phyloP scores from a whole-genome alignment of 331 rosid species.

The Acacia pycnantha region DNA sequence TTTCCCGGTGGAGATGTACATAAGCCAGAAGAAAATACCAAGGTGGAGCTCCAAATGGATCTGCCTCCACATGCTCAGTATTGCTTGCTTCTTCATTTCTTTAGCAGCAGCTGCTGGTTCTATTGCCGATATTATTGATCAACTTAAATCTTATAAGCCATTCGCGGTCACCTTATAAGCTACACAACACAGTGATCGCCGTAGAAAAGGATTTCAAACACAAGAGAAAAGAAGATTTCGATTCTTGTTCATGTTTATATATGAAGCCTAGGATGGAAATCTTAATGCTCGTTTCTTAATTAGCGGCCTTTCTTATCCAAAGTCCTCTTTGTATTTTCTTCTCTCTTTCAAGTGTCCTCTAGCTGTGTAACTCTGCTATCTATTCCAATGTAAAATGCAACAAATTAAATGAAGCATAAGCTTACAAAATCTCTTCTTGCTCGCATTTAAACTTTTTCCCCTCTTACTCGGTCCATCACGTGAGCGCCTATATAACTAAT shows the following conservation, averaged over 20 bases:
- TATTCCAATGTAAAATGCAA: neutral
- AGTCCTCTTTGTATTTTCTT: neutral
- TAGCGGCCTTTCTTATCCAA: neutral
- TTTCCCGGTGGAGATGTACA: constrained; percentile 48
- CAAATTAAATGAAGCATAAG: constrained; percentile 17
- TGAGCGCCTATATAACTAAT: neutral
- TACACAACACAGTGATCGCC: neutral
- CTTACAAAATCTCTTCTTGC: neutral
- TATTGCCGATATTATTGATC: constrained; percentile 33
- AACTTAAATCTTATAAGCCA: constrained; percentile 38
- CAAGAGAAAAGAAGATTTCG: neutral
- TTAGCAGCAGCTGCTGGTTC: constrained; percentile 37
- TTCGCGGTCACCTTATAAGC: constrained; percentile 25
- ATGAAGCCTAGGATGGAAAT: constrained; percentile 32
- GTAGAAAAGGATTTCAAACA: constrained; percentile 18
- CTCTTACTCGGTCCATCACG: neutral
- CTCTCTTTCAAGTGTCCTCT: neutral
- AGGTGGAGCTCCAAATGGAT: constrained; percentile 42
- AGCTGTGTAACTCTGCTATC: constrained; percentile 9
- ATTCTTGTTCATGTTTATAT: constrained; percentile 33
- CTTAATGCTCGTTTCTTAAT: neutral
- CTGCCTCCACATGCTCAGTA: constrained; percentile 34
- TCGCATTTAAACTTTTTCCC: neutral
- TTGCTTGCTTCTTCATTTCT: constrained; percentile 25
- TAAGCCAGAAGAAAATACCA: constrained; percentile 31